Evolutionary conservation across 1,284 basidiomycete genomes (phyloP).

Genomic region (Pterula multifida): DNA sequence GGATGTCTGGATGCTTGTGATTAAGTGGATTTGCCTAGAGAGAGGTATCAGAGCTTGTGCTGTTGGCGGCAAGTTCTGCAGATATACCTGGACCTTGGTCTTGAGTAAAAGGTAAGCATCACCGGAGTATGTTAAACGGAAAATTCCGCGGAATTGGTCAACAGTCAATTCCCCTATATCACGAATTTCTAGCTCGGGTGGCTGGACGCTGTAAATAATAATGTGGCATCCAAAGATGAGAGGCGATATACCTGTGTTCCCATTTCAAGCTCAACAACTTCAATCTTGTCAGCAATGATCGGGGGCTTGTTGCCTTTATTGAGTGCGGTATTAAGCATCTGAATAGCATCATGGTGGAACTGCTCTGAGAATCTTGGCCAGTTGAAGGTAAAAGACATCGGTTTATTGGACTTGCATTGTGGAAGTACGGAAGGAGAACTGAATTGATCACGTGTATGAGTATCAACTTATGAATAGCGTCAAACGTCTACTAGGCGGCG

Average conservation of each 20-base stretch:
- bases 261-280: conserved; percentile 97
- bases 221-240: conserved; percentile 6
- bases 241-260: conserved; percentile 72
- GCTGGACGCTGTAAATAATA: conserved; percentile 32
- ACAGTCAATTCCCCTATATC: conserved; percentile 95
- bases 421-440: background rate
- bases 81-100: conserved; percentile 88
- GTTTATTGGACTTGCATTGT: conserved; percentile 5
- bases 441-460: background rate
- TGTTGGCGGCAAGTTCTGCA: background rate
- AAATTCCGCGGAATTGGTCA: conserved; percentile 96
- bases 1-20: conserved; percentile 76
- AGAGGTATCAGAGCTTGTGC: conserved; percentile 3
- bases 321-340: conserved; percentile 88
- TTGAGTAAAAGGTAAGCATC: conserved; percentile 94
- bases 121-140: conserved; percentile 89
- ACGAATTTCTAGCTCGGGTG: conserved; percentile 93
- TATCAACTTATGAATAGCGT: background rate
- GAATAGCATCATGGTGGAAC: conserved; percentile 88
- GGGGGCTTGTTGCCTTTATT: conserved; percentile 98
- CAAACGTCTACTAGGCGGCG: background rate
- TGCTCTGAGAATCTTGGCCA: conserved; percentile 96
- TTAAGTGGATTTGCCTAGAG: conserved; percentile 88
- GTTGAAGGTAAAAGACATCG: conserved; percentile 95
- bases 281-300: conserved; percentile 94